Evolutionary conservation across 2,329 filamentous ascomycete species (phyloP).

Genomic region (Sporothrix luriei): DNA sequence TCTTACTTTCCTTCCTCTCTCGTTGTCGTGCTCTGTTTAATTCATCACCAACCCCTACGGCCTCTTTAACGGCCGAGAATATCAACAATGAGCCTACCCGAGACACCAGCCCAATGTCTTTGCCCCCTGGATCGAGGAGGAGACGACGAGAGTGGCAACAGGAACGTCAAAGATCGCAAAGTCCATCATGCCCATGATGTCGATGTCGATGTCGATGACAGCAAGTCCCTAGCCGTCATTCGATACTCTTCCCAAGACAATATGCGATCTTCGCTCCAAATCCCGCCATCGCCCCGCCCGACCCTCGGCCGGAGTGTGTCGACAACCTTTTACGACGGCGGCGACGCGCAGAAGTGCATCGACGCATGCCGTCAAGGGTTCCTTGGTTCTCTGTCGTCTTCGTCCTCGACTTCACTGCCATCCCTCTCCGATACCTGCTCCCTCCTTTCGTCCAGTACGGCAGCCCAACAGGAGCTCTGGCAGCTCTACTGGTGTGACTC

Average conservation of each 20-base stretch:
- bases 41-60: not conserved
- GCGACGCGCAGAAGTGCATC: conserved; percentile 33
- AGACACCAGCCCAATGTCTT: conserved; percentile 34
- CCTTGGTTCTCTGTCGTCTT: conserved; percentile 4
- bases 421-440: conserved; percentile 27
- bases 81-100: conserved; percentile 31
- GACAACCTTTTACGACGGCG: conserved; percentile 28
- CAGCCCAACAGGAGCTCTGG: conserved; percentile 45
- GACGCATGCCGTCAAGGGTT: conserved; percentile 32
- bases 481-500: conserved; percentile 57
- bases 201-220: not conserved
- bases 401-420: not conserved
- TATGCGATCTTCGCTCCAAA: not conserved
- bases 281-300: not conserved
- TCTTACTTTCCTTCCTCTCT: not conserved
- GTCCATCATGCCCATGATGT: not conserved
- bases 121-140: conserved; percentile 27
- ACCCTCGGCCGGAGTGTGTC: conserved; percentile 1
- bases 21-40: not conserved
- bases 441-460: conserved; percentile 4
- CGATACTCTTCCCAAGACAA: not conserved
- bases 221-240: not conserved
- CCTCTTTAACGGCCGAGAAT: conserved; percentile 14
- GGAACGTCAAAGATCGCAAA: conserved; percentile 13
- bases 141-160: not conserved